Base-by-base conservation (phyloP, 306 rosid genomes). In the Cyclanthera cordifolia region DNA sequence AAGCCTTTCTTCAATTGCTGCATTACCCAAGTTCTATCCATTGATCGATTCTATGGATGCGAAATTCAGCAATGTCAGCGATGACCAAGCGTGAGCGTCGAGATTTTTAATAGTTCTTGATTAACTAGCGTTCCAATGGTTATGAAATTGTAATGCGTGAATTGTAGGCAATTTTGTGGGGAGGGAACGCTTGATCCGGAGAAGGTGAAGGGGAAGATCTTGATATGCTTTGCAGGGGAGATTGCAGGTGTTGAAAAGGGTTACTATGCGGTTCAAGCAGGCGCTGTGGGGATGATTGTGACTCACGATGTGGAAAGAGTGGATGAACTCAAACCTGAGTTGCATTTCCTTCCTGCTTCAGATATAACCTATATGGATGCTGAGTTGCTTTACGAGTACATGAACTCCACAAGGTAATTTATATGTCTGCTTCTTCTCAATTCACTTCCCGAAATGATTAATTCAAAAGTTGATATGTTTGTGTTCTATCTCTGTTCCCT, bases 281-380 rank as follows among this genome's bases (percentile, higher is more conserved):
- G 96, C 1, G 93, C 86, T 6, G 79, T 75, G 8, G 96, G 90
- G 49, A 76, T 89, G 87, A 74, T 89, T 60, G 64, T 89, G 81
- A 83, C 64, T 59, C 85, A 85, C 61, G 73, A 77, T 39, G 0
- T 5, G 1, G 0, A 0, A 0, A 3, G 12, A 19, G 71, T 57
- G 47, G 60, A 57, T 61, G 76, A 68, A 7, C 10, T 76, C 39
- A 0, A 20, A 10, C 53, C 87, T 12, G 87, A 85, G 21, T 51
- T 79, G 71, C 86, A 85, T 23, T 20, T 72, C 43, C 79, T 89
- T 47, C 88, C 90, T 6, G 65, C 90, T 34, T 55, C 90, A 47
- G 74, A 77, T 28, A 43, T 89, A 51, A 72, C 1, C 66, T 85
- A 53, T 25, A 13, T 1, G 1, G 79, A 80, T 58, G 88, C 86